A percentile compares a stretch with the other conserved stretches of the same genome.
phyloP scores from a whole-genome alignment of 495 filamentous ascomycete genomes.

The Annulohypoxylon maeteangense region DNA sequence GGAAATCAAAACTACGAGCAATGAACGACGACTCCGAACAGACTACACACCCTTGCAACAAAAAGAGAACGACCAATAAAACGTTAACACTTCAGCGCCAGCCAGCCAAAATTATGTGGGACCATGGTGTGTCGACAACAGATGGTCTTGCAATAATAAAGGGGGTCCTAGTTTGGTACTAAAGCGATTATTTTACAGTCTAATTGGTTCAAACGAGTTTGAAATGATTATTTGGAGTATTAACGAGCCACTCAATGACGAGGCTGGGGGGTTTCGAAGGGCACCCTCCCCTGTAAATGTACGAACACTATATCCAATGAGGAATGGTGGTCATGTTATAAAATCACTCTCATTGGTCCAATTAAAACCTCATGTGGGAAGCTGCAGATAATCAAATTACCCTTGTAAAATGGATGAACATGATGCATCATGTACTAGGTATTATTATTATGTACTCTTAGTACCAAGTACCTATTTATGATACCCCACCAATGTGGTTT shows the following conservation, averaged over 20 bases:
- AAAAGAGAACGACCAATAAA: neutral
- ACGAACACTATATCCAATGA: slow-evolving; percentile 7
- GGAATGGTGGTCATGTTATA: neutral
- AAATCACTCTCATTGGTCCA: neutral
- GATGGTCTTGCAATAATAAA: neutral
- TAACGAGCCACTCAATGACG: slow-evolving; percentile 26
- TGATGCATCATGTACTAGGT: neutral
- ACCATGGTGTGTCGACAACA: slow-evolving; percentile 1
- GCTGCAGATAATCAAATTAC: neutral
- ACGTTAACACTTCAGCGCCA: slow-evolving; percentile 6
- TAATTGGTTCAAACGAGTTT: slow-evolving; percentile 9
- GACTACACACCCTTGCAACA: slow-evolving; percentile 2
- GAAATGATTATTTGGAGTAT: slow-evolving; percentile 12
- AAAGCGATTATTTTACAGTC: too few species aligned
- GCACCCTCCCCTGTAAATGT: slow-evolving; percentile 23
- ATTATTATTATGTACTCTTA: neutral
- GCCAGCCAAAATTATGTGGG: slow-evolving; percentile 26
- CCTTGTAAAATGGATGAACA: neutral
- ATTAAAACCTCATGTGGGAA: neutral
- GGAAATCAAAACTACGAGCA: slow-evolving; percentile 15
- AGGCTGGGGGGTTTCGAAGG: slow-evolving; percentile 30
- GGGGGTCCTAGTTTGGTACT: slow-evolving; percentile 10
- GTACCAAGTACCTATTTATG: neutral
- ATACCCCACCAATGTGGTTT: neutral
- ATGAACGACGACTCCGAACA: slow-evolving; percentile 23